Percentiles rank a stretch among this genome's conserved stretches.
These are phyloP conservation scores for Huntiella moniliformis DNA, from an alignment of 2,329 filamentous ascomycete genomes.

Conservation along the genomic window DNA sequence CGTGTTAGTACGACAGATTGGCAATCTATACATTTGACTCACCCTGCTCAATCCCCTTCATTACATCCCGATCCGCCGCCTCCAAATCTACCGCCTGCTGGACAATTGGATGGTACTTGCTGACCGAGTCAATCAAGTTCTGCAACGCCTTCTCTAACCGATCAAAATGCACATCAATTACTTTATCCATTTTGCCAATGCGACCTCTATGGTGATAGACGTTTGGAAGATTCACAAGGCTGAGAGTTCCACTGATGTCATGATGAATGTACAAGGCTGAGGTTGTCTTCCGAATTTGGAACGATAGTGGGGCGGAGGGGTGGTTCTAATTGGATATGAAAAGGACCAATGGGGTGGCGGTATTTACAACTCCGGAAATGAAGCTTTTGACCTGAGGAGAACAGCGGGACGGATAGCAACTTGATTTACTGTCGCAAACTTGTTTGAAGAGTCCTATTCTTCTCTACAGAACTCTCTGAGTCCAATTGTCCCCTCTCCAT, in stretches of 20 bases:
- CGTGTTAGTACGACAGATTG: background rate
- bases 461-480: no score
- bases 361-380: no score
- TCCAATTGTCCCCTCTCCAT: no score
- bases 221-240: background rate
- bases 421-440: no score
- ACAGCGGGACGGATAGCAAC: no score
- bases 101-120: slow-evolving; percentile 61
- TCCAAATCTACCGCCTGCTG: slow-evolving; percentile 50
- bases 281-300: background rate
- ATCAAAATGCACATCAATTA: slow-evolving; percentile 44
- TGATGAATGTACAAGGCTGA: background rate
- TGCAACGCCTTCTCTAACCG: slow-evolving; percentile 48
- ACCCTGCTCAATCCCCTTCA: slow-evolving; percentile 47
- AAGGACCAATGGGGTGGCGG: no score
- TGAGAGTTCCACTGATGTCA: slow-evolving; percentile 1
- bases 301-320: background rate
- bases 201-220: background rate
- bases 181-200: slow-evolving; percentile 50
- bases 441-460: no score
- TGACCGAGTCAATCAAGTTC: slow-evolving; percentile 57
- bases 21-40: background rate
- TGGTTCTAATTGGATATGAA: background rate
- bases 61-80: slow-evolving; percentile 49
- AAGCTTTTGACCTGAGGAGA: no score